Base-by-base conservation (phyloP, 2,329 filamentous ascomycete genomes). In the Aspergillus terreus region DNA sequence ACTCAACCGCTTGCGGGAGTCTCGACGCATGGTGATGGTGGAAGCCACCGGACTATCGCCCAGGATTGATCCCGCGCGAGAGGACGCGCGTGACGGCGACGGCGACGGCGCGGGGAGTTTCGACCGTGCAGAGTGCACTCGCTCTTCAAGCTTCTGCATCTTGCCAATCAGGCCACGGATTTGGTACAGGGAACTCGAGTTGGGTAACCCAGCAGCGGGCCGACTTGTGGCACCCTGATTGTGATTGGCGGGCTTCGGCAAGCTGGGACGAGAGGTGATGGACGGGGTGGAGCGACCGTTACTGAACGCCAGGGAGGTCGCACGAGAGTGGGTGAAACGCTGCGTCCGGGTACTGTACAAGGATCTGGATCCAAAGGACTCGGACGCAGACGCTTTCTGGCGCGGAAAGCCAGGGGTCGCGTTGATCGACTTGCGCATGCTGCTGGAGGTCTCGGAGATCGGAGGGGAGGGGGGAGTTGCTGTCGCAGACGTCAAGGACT, bases 71-170 rank as follows among this genome's bases (percentile, higher is more conserved):
- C 74, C 75, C 52, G 74, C 77, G 45, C 89, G 82, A 19, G 92
- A 90, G n/a, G 91, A 95, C 4, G 82, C 81, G 44, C 86, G 84
- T 15, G 92, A 90, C 4, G 92, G 91, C 0, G 88, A 94, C 49
- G 78, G 80, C 6, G 83, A 80, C 2, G 92, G 90, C 1, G 87
- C 90, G 2, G 94, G 94, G 17, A 99, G 82, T 72, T 94, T 96
- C 36, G 92, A 96, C 60, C 91, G 85, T 15, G 87, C 94, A 21
- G 87, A 90, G 55, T 97, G 91, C 9, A 99, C 92, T 42, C 94
- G 84, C 57, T 94, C 90, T 70, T 97, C 94, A 55, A 99, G 85
- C 60, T 90, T 89, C 72, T 96, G 90, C 91, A 97, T 96, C 74
- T 97, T 94, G 25, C 90, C 92, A 52, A 95, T 96, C 58, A 99